phyloP scores from a whole-genome alignment of 148 eudicot species.

The Linanthus parryae region DNA sequence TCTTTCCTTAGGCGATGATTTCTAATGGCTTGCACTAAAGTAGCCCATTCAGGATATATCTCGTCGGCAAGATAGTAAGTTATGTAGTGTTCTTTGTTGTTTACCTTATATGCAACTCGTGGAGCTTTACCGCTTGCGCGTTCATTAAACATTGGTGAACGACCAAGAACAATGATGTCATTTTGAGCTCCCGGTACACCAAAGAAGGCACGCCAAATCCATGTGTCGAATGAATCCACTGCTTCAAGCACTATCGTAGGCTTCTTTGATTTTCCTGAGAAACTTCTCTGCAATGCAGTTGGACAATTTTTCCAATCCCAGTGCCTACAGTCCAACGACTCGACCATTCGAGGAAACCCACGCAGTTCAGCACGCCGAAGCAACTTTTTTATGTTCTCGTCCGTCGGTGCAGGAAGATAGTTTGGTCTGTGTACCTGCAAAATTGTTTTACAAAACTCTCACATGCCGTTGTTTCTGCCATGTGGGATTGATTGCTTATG shows the following conservation, averaged over 20 bases:
- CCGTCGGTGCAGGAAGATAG: no score
- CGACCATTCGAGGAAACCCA: no score
- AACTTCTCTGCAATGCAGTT: constrained; percentile 1
- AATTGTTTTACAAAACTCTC: no score
- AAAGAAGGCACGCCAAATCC: constrained; percentile 11
- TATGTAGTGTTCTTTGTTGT: neutral
- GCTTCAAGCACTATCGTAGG: constrained; percentile 7
- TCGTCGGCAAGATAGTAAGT: neutral
- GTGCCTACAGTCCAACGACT: constrained; percentile 4
- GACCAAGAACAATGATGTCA: neutral
- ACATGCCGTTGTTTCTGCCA: no score
- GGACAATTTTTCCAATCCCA: constrained; percentile 1
- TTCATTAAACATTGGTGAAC: neutral
- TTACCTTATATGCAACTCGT: neutral
- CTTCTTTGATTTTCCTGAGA: no score
- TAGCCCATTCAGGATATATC: neutral
- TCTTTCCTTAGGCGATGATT: no score
- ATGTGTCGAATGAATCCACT: constrained; percentile 1
- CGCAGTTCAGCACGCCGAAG: no score
- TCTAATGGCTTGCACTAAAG: neutral
- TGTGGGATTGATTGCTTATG: no score
- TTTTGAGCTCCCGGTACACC: constrained; percentile 3
- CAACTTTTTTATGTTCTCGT: no score
- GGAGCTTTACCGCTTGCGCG: neutral
- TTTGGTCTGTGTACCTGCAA: no score